Evolutionary conservation across 1,284 basidiomycete species (phyloP), one percentile per base, ranked within the genome.

Genomic region (Leccinum fallax): DNA sequence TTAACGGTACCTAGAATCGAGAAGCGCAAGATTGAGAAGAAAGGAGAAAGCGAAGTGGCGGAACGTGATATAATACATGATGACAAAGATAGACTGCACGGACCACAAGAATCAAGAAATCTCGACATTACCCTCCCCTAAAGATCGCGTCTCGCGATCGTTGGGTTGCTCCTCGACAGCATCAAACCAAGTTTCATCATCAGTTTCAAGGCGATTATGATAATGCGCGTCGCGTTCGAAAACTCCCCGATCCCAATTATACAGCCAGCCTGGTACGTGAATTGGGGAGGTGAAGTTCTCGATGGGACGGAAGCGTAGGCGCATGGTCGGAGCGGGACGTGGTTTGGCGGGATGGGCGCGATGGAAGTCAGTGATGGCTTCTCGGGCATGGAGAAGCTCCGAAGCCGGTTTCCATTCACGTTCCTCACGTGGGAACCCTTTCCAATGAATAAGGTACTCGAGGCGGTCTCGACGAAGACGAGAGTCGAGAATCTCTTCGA

Each of bases 111-210:
- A 10, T 19, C 4, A 19, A 48, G 36, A 38, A 38, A 1, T 38
- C 7, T 7, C 8, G 6, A 48, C 46, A 48, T 48, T 48, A 51
- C 49, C 49, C 49, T 28, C 26, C 15, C 15, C 7, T 4, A 38
- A 56, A 30, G 61, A 61, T 62, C 15, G 38, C n/a, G 24, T 53
- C 54, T 36, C 24, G 38, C 11, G 24, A 61, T 62, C 57, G 6
- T 24, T 11, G 9, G 24, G 8, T 28, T 28, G 49, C 13, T 38
- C 15, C 4, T 38, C 5, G 3, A 4, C 0, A 9, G 13, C 4
- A 40, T 55, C 56, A 40, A 40, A 51, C 34, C 43, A 53, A 1
- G 32, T 28, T 9, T 49, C 51, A 2, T 8, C 40, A 3, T 8
- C 48, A 4, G 1, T 1, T 8, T 4, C 5, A 3, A 19, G 21